phyloP scores from a whole-genome alignment of 352 stramenopile species.

The Phytophthora citrophthora region DNA sequence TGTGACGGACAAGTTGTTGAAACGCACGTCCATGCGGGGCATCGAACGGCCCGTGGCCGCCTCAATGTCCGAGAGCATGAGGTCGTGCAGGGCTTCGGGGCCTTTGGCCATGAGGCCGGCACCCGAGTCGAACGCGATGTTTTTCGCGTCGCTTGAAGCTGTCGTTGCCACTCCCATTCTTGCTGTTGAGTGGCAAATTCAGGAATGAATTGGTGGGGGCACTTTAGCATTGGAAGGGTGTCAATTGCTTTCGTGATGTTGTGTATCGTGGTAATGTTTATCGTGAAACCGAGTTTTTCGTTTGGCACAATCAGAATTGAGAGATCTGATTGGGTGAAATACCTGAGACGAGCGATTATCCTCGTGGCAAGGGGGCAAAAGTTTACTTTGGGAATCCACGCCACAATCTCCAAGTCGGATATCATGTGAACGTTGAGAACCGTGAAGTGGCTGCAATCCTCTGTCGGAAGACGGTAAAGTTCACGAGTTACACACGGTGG shows the following conservation, averaged over 20 bases:
- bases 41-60: constrained; percentile 29
- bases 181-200: constrained; percentile 12
- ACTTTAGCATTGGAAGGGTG: too few relatives aligned
- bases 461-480: neutral
- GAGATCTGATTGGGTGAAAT: neutral
- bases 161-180: constrained; percentile 18
- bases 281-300: neutral
- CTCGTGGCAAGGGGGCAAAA: neutral
- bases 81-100: constrained; percentile 38
- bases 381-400: neutral
- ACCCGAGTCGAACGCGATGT: constrained; percentile 26
- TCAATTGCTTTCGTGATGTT: neutral
- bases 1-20: constrained; percentile 45
- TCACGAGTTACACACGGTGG: neutral
- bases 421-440: neutral
- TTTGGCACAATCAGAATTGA: constrained; percentile 8
- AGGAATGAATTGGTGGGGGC: constrained; percentile 12
- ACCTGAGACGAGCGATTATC: neutral
- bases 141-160: constrained; percentile 13
- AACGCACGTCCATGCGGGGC: constrained; percentile 55
- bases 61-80: constrained; percentile 33
- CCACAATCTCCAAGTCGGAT: too few relatives aligned
- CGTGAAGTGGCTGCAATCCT: constrained; percentile 6
- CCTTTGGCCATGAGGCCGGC: constrained; percentile 37
- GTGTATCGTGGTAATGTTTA: constrained; percentile 12